These are phyloP conservation scores for Mallotus japonicus DNA, from an alignment of 441 rosid genomes.

Conservation along the genomic window DNA sequence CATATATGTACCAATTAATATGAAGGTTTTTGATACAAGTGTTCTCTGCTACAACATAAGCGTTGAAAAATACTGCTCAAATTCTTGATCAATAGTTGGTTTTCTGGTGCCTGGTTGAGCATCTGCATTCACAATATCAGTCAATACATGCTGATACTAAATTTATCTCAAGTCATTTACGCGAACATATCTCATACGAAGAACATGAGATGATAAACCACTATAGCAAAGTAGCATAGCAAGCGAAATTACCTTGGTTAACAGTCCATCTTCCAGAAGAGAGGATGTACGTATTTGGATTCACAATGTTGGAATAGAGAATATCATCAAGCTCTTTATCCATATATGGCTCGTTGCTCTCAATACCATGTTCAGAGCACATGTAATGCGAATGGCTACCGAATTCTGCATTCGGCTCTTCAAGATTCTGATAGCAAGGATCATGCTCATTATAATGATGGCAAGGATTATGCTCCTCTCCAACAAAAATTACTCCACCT, in stretches of 20 bases:
- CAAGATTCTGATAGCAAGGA: conserved; percentile 24
- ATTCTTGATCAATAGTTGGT: conserved; percentile 84
- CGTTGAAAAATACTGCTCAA: conserved; percentile 69
- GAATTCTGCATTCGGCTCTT: conserved; percentile 33
- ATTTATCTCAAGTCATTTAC: background rate
- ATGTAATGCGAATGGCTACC: conserved; percentile 28
- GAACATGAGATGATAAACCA: background rate
- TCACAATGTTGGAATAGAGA: conserved; percentile 24
- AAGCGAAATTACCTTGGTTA: conserved; percentile 43
- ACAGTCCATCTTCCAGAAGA: conserved; percentile 58
- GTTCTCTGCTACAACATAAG: conserved; percentile 51
- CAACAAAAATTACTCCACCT: conserved; percentile 19
- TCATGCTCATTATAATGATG: conserved; percentile 3
- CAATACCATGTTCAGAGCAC: conserved; percentile 33
- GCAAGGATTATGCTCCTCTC: conserved; percentile 14
- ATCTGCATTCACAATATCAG: conserved; percentile 31
- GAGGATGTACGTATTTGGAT: conserved; percentile 38
- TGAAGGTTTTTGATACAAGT: background rate
- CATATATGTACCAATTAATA: background rate
- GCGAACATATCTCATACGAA: background rate
- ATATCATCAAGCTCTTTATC: conserved; percentile 35
- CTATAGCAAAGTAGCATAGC: background rate
- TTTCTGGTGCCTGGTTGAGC: conserved; percentile 27
- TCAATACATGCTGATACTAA: background rate
- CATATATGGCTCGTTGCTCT: conserved; percentile 20